A percentile compares a stretch with the other conserved stretches of the same genome.
Evolutionary conservation across 73 alveolate species (phyloP).

Genomic region (Effrenium voratum): DNA sequence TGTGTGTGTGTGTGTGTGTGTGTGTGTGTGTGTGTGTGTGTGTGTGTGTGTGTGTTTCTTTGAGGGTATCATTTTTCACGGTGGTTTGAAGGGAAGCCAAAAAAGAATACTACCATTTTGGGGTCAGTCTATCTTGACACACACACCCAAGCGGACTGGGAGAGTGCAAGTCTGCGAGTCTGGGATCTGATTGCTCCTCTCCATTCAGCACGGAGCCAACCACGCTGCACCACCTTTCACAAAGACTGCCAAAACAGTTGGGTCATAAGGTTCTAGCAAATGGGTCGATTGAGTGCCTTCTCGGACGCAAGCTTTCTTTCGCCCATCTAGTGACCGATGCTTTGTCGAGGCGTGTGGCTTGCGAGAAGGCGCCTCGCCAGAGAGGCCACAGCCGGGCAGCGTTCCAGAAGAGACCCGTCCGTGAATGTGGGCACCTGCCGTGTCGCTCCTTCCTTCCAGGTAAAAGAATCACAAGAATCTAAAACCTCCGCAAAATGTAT

Average conservation of each 20-base stretch:
- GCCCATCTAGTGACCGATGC: no score
- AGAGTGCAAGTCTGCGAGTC: background rate
- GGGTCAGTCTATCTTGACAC: no score
- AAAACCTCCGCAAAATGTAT: no score
- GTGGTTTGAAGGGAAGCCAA: no score
- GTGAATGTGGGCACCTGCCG: constrained; percentile 84
- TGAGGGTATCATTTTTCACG: no score
- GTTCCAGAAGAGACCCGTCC: constrained; percentile 50
- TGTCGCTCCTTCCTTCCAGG: background rate
- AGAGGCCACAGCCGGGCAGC: constrained; percentile 82
- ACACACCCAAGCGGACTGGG: background rate
- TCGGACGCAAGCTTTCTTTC: no score
- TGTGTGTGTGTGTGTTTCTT: no score
- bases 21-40: no score
- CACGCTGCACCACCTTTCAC: constrained; percentile 50
- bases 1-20: no score
- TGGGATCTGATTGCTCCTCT: background rate
- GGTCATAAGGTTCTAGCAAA: background rate
- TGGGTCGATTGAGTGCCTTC: no score
- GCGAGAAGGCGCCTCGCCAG: constrained; percentile 83
- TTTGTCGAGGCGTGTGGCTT: no score
- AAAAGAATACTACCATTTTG: no score
- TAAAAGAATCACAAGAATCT: background rate
- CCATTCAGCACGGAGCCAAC: constrained; percentile 42
- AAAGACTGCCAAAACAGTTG: background rate